These are phyloP conservation scores for Podospora tetraspora DNA, from an alignment of 495 filamentous ascomycete genomes.

Conservation along the genomic window DNA sequence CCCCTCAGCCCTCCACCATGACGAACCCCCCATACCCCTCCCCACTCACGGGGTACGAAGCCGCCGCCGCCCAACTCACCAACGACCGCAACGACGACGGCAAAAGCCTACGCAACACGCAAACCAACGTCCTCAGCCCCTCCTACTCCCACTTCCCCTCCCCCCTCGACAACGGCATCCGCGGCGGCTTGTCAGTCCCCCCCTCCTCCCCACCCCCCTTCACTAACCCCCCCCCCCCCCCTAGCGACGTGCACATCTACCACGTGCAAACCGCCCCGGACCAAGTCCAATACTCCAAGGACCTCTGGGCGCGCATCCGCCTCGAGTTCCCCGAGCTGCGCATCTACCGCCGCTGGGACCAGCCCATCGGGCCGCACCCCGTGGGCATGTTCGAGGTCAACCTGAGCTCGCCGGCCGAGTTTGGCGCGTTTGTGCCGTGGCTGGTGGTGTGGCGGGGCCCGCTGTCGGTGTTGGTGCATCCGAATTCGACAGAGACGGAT, in stretches of 20 bases:
- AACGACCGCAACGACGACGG: slow-evolving; percentile 60
- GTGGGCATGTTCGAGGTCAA: slow-evolving; percentile 92
- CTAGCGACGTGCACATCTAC: slow-evolving; percentile 75
- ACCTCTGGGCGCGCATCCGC: slow-evolving; percentile 72
- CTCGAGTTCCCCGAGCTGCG: slow-evolving; percentile 84
- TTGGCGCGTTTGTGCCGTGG: slow-evolving; percentile 84
- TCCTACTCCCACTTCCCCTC: slow-evolving; percentile 61
- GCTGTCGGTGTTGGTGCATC: slow-evolving; percentile 72
- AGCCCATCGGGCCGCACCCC: slow-evolving; percentile 75
- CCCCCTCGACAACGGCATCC: slow-evolving; percentile 55
- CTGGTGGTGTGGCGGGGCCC: slow-evolving; percentile 78
- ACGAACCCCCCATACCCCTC: slow-evolving; percentile 49
- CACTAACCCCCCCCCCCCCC: background rate
- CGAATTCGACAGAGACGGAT: slow-evolving; percentile 58
- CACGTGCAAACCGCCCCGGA: slow-evolving; percentile 59
- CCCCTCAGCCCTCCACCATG: slow-evolving; percentile 3
- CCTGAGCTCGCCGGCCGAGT: slow-evolving; percentile 76
- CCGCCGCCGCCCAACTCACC: slow-evolving; percentile 51
- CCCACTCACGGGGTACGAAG: slow-evolving; percentile 62
- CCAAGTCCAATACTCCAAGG: slow-evolving; percentile 60
- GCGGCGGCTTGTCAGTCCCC: slow-evolving; percentile 53
- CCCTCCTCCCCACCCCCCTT: background rate
- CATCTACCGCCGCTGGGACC: slow-evolving; percentile 72
- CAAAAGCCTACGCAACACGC: slow-evolving; percentile 59
- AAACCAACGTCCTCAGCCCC: slow-evolving; percentile 51